Percentiles rank a stretch among this genome's conserved stretches.
Evolutionary conservation across 192 early-diverging fungal genomes (phyloP).

Genomic region (Mortierella hygrophila): DNA sequence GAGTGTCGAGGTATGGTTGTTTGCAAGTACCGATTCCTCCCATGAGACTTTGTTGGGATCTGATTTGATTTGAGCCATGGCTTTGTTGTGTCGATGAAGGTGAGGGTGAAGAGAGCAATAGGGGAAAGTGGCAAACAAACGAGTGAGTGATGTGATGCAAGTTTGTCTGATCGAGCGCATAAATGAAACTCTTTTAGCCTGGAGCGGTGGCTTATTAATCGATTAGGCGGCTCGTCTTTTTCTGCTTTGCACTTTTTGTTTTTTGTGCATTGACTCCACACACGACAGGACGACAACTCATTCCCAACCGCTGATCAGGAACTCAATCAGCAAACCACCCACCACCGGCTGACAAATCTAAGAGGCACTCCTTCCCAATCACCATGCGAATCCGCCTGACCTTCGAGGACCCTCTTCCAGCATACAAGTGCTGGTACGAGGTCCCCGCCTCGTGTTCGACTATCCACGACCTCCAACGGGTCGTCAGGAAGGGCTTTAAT

Average conservation of each 20-base stretch:
- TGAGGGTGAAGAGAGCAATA: neutral
- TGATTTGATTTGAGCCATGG: slow-evolving; percentile 60
- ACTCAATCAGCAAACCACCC: neutral
- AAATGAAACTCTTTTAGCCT: neutral
- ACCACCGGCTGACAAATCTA: slow-evolving; percentile 14
- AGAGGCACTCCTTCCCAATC: neutral
- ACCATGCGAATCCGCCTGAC: slow-evolving; percentile 39
- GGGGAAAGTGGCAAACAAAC: neutral
- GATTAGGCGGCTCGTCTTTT: neutral
- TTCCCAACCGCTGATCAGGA: neutral
- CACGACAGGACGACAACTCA: neutral
- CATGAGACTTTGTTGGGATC: slow-evolving; percentile 74
- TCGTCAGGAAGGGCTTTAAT: slow-evolving; percentile 45
- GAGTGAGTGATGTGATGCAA: neutral
- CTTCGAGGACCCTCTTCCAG: slow-evolving; percentile 47
- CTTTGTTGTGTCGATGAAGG: neutral
- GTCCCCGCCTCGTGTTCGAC: slow-evolving; percentile 38
- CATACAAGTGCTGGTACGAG: slow-evolving; percentile 56
- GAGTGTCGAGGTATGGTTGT: neutral
- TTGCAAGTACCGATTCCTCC: slow-evolving; percentile 66
- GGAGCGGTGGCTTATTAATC: neutral
- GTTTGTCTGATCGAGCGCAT: neutral
- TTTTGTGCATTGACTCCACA: neutral
- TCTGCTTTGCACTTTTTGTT: neutral
- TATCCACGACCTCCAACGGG: slow-evolving; percentile 36